These are phyloP conservation scores for Saxispiralis lemnorum DNA, from an alignment of 495 filamentous ascomycete species.

Conservation along the genomic window DNA sequence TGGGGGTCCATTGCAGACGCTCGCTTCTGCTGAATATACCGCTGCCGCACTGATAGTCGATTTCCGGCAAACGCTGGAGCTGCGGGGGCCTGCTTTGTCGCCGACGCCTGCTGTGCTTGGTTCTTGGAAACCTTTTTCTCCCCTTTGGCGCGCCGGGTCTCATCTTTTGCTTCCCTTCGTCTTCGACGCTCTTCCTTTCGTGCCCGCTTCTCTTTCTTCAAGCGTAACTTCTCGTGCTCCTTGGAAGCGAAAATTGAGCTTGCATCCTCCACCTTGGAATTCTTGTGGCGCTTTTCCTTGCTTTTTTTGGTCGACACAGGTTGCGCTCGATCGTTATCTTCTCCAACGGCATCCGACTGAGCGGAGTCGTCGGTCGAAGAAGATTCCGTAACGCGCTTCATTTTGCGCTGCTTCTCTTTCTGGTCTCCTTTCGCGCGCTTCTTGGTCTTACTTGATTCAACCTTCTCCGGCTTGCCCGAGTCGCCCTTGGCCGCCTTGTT, in stretches of 20 bases:
- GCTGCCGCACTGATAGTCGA: conserved; percentile 44
- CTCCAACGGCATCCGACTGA: background rate
- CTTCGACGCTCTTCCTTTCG: conserved; percentile 16
- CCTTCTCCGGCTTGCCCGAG: no score
- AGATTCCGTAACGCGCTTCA: no score
- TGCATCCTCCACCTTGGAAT: background rate
- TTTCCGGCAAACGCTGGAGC: background rate
- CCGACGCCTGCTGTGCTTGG: background rate
- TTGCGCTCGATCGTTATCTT: conserved; percentile 13
- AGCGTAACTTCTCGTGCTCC: conserved; percentile 8
- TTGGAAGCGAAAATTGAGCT: conserved; percentile 10
- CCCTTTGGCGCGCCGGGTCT: conserved; percentile 6
- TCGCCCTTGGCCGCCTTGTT: conserved; percentile 12
- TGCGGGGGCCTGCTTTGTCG: background rate
- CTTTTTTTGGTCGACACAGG: background rate
- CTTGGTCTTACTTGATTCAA: background rate
- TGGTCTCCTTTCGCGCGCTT: conserved; percentile 5
- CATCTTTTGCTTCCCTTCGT: conserved; percentile 14
- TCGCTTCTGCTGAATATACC: conserved; percentile 65
- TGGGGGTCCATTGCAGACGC: conserved; percentile 51
- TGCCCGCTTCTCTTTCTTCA: conserved; percentile 11
- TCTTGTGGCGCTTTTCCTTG: background rate
- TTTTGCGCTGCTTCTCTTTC: conserved; percentile 9
- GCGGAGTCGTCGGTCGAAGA: no score
- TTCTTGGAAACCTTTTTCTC: background rate